Base-by-base conservation (phyloP, 2,329 filamentous ascomycete genomes). In the Eutypa lata region DNA sequence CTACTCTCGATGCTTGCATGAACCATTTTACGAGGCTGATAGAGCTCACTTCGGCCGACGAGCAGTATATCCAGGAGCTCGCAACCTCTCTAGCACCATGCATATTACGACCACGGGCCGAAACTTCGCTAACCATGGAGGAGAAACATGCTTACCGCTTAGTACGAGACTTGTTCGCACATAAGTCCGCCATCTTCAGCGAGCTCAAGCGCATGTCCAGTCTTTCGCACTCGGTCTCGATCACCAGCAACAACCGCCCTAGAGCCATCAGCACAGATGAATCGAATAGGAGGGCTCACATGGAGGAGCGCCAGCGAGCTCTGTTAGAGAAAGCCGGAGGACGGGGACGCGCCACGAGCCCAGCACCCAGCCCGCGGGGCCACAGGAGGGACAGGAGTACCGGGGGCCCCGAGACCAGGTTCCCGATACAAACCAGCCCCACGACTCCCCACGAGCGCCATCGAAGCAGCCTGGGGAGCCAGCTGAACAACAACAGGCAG, bases 1-100 rank as follows among this genome's bases (percentile, higher is more conserved):
- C 94, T 47, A 97, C 94, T n/a, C 84, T 99, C 54, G 94, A 99
- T 71, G 94, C 94, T 40, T 89, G 96, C 68, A 96, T 95, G 80
- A 97, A 96, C 60, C 94, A 99, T 73, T 97, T 99, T 70, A 97
- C 93, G 38, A 89, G 94, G 55, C 79, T 99, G 55, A 95, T 99
- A 67, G 94, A 99, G 70, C 80, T 99, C 57, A 99, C 94, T 2
- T 97, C 93, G 14, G 94, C 94, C 31, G 93, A 96, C 61, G 94
- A 99, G 68, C 76, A 84, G 43, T 99, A 96, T 67, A 75, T 96
- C 53, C 69, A 86, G 13, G 77, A 86, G 37, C 82, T 99, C 38
- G 89, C 91, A 2, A 84, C 85, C 24, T 76, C 79, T 6, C 78
- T 99, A 44, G 89, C 91, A 1, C 89, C 91, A 5, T 97, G 91